Conservation (phyloP, 139 green algal species). For the Pedinophyceae sp. region DNA sequence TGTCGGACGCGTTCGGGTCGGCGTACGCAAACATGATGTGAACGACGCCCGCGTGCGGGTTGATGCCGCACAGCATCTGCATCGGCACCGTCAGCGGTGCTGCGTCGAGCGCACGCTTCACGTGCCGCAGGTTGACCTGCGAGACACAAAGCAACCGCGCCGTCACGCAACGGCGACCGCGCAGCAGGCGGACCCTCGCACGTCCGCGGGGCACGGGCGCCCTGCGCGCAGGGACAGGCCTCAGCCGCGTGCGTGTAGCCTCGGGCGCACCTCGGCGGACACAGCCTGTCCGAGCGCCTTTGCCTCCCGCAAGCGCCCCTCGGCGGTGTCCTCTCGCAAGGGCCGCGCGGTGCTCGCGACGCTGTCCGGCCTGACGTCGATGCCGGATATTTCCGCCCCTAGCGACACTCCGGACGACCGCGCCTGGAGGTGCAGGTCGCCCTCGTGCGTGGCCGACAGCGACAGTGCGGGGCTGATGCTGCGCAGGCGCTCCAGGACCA, state of each 20-base stretch:
- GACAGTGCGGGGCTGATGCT: slow-evolving; percentile 25
- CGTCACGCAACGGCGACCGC: no score
- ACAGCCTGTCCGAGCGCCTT: slow-evolving; percentile 17
- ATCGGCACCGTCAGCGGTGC: slow-evolving; percentile 28
- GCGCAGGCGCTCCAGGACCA: slow-evolving; percentile 43
- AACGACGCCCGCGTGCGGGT: slow-evolving; percentile 21
- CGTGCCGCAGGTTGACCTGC: slow-evolving; percentile 42
- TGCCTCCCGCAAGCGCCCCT: slow-evolving; percentile 30
- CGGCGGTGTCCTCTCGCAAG: slow-evolving; percentile 14
- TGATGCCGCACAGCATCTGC: slow-evolving; percentile 40
- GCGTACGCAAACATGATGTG: slow-evolving; percentile 49
- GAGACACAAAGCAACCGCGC: no score
- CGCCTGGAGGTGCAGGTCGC: slow-evolving; percentile 44
- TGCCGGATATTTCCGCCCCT: slow-evolving; percentile 28
- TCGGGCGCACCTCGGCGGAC: slow-evolving; percentile 13
- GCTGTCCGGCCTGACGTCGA: slow-evolving; percentile 24
- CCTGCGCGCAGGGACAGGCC: no score
- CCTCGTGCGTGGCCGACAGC: slow-evolving; percentile 28
- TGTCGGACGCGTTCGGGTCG: no score
- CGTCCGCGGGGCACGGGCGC: no score
- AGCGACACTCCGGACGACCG: slow-evolving; percentile 23
- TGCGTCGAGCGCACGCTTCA: slow-evolving; percentile 30
- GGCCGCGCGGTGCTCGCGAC: slow-evolving; percentile 1
- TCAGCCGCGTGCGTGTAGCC: no score
- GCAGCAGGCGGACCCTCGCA: no score